Conservation (phyloP, 2,329 filamentous ascomycete genomes). For the Diplodia scrobiculata region DNA sequence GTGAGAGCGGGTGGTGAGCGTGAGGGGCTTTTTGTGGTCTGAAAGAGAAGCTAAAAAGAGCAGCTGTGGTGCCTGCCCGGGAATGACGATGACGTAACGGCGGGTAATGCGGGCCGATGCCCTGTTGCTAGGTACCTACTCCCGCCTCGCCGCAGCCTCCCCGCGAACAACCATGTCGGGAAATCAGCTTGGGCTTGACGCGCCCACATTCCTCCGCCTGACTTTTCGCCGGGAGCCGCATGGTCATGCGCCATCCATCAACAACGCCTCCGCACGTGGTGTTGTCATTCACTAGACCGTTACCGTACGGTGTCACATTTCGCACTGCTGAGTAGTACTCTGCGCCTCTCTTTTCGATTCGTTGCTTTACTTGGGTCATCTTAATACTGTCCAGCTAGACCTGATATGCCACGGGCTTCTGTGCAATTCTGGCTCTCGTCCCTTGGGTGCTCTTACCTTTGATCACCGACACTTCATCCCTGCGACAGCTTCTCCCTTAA, state of each 20-base stretch:
- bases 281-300: neutral
- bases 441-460: too few species aligned
- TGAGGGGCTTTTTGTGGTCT: neutral
- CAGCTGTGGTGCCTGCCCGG: neutral
- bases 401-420: neutral
- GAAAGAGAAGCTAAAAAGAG: neutral
- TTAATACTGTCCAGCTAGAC: neutral
- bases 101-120: conserved; percentile 8
- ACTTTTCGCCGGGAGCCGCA: neutral
- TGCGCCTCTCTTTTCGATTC: neutral
- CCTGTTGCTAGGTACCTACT: neutral
- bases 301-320: neutral
- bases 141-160: neutral
- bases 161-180: neutral
- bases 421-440: neutral
- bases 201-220: neutral
- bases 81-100: conserved; percentile 10
- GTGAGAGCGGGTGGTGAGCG: neutral
- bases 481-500: neutral
- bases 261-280: neutral
- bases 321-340: neutral
- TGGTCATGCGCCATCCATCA: conserved; percentile 4
- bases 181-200: neutral
- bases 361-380: neutral
- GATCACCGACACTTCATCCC: neutral